These are phyloP conservation scores for Entelexis sorbosivorans DNA, from an alignment of 1,139 yeast species.

Conservation along the genomic window DNA sequence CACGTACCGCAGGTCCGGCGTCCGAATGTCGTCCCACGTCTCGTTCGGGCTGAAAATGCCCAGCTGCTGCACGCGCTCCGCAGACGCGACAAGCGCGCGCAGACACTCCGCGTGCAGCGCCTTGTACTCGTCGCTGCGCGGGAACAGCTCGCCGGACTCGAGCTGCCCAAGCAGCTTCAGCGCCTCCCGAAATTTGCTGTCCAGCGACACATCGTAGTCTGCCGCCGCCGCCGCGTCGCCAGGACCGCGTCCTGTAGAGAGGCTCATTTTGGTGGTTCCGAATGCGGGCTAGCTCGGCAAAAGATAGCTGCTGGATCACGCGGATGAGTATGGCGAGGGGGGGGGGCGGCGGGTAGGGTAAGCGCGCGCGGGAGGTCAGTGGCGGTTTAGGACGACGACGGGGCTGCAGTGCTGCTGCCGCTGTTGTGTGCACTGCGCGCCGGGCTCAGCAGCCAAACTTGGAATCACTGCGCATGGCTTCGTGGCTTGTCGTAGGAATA, in stretches of 20 bases:
- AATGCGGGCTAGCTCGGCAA: neutral
- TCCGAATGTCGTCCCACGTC: constrained; percentile 43
- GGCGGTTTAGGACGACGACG: too few species aligned
- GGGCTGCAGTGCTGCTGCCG: too few species aligned
- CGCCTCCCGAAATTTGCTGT: neutral
- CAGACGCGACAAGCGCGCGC: constrained; percentile 1
- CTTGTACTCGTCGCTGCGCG: constrained; percentile 14
- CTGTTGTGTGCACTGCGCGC: too few species aligned
- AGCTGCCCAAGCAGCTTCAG: neutral
- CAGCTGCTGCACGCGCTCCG: constrained; percentile 26
- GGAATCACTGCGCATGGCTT: too few species aligned
- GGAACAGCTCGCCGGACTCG: constrained; percentile 9
- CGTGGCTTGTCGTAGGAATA: too few species aligned
- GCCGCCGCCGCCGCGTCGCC: neutral
- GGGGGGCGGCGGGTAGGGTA: neutral
- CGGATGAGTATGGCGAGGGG: neutral
- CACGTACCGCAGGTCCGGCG: constrained; percentile 44
- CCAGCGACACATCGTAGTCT: constrained; percentile 3
- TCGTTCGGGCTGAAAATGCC: constrained; percentile 53
- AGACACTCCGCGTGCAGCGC: constrained; percentile 12
- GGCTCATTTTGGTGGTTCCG: too few species aligned
- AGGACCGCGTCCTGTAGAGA: too few species aligned
- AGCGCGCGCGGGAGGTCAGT: too few species aligned
- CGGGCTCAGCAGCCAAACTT: too few species aligned
- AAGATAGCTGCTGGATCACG: neutral